Base-by-base conservation (phyloP, 345 rosid species). In the Brassica juncea region DNA sequence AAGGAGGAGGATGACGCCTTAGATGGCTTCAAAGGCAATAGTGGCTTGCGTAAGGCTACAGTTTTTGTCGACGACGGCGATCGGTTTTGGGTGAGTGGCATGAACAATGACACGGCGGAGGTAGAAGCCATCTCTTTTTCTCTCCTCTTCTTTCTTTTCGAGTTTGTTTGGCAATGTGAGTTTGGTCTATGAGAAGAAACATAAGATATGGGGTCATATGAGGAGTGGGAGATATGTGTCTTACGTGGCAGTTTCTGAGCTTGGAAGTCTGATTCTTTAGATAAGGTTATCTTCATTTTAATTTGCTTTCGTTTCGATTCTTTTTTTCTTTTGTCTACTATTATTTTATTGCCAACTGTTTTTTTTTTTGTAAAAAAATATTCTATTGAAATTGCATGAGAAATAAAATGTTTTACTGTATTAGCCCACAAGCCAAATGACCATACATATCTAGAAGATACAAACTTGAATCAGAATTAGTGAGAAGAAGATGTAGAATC, bases 61-160 rank as follows among this genome's bases (percentile, higher is more conserved):
- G 60, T 66, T 14, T 86, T 80, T 9, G 79, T 82, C 19, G 71
- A 67, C 0, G 70, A 67, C 8, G 68, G 44, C 16, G 68, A 39
- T 42, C 79, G 91, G 87, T 47, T 82, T 9, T 11, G 80, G 44
- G 84, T 75, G 71, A 88, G 30, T 49, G 93, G 77, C 77, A 47
- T 73, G 35, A 89, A 85, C 91, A 90, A 73, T 70, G 94, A 85
- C 63, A 88, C 83, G 19, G 86, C 59, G 34, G 92, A 85, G 44
- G 93, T 86, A 19, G 77, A 73, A 57, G 94, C 49, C 73, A 58
- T 73, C 28, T 55, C 37, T 11, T 55, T 55, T 10, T 54, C 49
- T 32, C 9, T 68, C 63, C 54, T 60, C 54, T 68, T 66, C 16
- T 30, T 27, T 11, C 15, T 61, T 25, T 8, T 52, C 12, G 77